These are phyloP conservation scores for Penicilliopsis zonata DNA, from an alignment of 495 filamentous ascomycete genomes.

Conservation along the genomic window DNA sequence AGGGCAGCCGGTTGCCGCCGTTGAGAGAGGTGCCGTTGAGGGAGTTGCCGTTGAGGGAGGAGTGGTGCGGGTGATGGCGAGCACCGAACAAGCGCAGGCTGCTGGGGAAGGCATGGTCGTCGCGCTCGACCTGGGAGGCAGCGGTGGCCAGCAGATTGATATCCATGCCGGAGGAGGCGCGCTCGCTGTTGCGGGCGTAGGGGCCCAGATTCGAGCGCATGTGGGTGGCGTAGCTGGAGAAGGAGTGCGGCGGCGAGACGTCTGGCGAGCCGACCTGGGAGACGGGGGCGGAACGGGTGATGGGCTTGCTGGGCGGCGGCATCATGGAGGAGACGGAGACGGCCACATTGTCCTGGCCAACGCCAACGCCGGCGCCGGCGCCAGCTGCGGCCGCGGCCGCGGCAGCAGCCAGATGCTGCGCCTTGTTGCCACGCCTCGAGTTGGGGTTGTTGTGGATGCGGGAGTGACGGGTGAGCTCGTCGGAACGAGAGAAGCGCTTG, in stretches of 20 bases:
- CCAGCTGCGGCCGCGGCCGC: constrained; percentile 37
- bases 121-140: constrained; percentile 77
- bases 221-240: constrained; percentile 59
- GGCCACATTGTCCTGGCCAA: constrained; percentile 37
- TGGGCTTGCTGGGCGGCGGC: constrained; percentile 63
- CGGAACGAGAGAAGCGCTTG: constrained; percentile 93
- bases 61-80: constrained; percentile 32
- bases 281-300: constrained; percentile 75
- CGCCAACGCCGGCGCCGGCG: constrained; percentile 39
- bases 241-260: constrained; percentile 89
- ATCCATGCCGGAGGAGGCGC: constrained; percentile 49
- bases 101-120: constrained; percentile 43
- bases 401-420: constrained; percentile 48
- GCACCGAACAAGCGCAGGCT: too few species aligned
- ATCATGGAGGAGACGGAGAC: constrained; percentile 46
- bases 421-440: constrained; percentile 86
- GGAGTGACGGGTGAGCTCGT: constrained; percentile 93
- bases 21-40: constrained; percentile 50
- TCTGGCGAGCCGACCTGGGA: constrained; percentile 88
- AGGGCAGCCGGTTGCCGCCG: constrained; percentile 54
- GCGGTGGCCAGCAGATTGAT: constrained; percentile 87
- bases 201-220: constrained; percentile 51
- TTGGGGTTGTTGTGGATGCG: constrained; percentile 99
- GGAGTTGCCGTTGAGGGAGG: constrained; percentile 40
- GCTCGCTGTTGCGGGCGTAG: constrained; percentile 43